phyloP scores from a whole-genome alignment of 2,329 filamentous ascomycete genomes.

The Talaromyces sp. region DNA sequence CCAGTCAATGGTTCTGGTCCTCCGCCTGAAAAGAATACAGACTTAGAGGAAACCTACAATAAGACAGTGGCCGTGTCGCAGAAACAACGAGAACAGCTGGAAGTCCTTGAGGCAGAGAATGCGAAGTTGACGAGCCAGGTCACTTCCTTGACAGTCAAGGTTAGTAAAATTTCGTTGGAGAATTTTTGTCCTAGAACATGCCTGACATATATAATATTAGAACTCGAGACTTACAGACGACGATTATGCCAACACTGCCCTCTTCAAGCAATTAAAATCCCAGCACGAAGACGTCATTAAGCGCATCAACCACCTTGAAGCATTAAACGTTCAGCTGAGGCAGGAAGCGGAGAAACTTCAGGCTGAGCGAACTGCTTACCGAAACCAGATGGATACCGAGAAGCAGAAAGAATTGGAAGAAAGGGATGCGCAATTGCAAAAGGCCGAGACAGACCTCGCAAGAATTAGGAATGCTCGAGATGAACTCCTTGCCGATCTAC shows the following conservation, averaged over 20 bases:
- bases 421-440: slow-evolving; percentile 73
- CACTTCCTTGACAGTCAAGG: slow-evolving; percentile 61
- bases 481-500: slow-evolving; percentile 75
- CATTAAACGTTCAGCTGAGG: slow-evolving; percentile 74
- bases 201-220: slow-evolving; percentile 35
- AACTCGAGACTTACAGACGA: slow-evolving; percentile 77
- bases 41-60: slow-evolving; percentile 69
- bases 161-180: slow-evolving; percentile 22
- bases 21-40: slow-evolving; percentile 54
- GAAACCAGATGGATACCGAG: slow-evolving; percentile 75
- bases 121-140: slow-evolving; percentile 71
- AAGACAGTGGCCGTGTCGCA: slow-evolving; percentile 69
- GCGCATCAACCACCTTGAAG: slow-evolving; percentile 85
- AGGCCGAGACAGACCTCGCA: slow-evolving; percentile 77
- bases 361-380: slow-evolving; percentile 76
- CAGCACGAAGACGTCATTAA: slow-evolving; percentile 92
- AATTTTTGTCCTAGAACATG: slow-evolving; percentile 5
- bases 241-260: slow-evolving; percentile 84
- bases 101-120: slow-evolving; percentile 71
- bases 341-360: slow-evolving; percentile 82
- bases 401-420: slow-evolving; percentile 67
- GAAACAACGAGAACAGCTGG: slow-evolving; percentile 85
- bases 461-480: slow-evolving; percentile 80
- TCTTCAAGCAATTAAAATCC: slow-evolving; percentile 85
- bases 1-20: slow-evolving; percentile 51